Conservation (phyloP, 2,329 filamentous ascomycete genomes). For the Chrysoporthe austroafricana region DNA sequence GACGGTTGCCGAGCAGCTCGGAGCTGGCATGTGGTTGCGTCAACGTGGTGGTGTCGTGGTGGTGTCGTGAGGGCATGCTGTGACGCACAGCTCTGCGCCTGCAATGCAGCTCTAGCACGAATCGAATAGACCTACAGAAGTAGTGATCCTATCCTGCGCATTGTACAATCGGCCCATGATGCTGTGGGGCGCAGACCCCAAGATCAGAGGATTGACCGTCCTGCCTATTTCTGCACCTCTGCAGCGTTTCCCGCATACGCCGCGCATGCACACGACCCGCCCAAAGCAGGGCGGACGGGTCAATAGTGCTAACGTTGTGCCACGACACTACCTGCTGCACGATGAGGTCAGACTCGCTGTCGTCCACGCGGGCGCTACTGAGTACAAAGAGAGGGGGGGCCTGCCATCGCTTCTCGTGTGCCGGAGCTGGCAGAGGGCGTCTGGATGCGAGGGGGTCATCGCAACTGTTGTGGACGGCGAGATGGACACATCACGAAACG, state of each 20-base stretch:
- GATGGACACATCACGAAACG: slow-evolving; percentile 11
- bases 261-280: background rate
- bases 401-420: background rate
- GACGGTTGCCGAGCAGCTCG: background rate
- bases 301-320: background rate
- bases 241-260: slow-evolving; percentile 1
- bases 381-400: too few species aligned
- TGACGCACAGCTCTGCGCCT: background rate
- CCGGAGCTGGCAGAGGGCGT: background rate
- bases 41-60: background rate
- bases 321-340: slow-evolving; percentile 17
- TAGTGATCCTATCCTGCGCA: background rate
- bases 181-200: background rate
- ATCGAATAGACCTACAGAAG: background rate
- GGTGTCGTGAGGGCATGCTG: background rate
- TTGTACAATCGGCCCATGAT: background rate
- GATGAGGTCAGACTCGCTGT: slow-evolving; percentile 18
- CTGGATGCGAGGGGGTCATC: background rate
- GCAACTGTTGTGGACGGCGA: background rate
- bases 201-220: background rate
- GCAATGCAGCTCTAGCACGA: background rate
- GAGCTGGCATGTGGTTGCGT: background rate
- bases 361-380: background rate
- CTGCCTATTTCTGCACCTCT: background rate
- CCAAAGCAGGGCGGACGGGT: background rate